Base-by-base conservation (phyloP, 2,329 filamentous ascomycete genomes). In the Talaromyces pinophilus region DNA sequence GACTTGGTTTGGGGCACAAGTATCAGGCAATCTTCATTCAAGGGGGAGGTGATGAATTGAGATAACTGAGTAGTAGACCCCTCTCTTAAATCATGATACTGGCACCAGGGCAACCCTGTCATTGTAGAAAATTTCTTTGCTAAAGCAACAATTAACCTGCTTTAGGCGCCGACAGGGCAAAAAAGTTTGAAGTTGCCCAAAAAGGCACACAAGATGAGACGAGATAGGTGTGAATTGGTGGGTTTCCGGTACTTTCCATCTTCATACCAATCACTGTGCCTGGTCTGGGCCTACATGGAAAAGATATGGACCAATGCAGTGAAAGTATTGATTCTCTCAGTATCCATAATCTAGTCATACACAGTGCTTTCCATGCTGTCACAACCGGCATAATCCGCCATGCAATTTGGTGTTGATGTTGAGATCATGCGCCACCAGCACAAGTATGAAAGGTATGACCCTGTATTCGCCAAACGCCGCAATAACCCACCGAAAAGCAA, bases 401-500 rank as follows among this genome's bases (percentile, higher is more conserved):
- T 38, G 54, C 33, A 22, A n/a, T 57, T 40, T 57, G 19, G 19
- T 40, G 19, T 15, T 40, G n/a, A 22, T 40, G 11, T 15, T 40
- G n/a, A 22, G 22, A 19, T 15, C 11, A 57, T 57, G 54, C n/a
- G 19, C 33, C n/a, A 50, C 22, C 33, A 38, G 33, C 19, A 15
- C 11, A 15, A 15, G 11, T 15, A n/a, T 19, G 28, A 35, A 30
- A 25, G 15, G 30, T 35, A n/a, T 55, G 28, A 55, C 19, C 30
- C 28, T 55, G 52, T 38, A 22, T 38, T 55, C 35, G 22, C 35
- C 33, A 54, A 44, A 55, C 61, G 48, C 61, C 48, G 33, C 8
- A 54, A 13, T 25, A 40, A 13, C 30, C 52, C 33, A 7, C 54
- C 54, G 19, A 19, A 40, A 57, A 38, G 54, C 11, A 33, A 40